Conservation (phyloP, 2,329 filamentous ascomycete genomes). For the Teratosphaeria gauchensis region DNA sequence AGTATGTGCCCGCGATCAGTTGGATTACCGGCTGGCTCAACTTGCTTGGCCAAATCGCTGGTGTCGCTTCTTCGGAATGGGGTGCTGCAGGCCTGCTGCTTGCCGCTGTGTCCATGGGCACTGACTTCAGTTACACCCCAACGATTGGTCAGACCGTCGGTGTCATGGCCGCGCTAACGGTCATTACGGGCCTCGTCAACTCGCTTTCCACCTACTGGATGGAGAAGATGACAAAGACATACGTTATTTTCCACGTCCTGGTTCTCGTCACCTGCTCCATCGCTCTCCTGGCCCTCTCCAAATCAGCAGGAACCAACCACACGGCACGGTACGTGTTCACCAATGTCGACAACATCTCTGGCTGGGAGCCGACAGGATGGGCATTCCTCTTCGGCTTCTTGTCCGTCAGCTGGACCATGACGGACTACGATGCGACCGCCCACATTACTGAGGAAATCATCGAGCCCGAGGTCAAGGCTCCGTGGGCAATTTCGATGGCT, state of each 20-base stretch:
- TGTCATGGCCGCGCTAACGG: slow-evolving; percentile 46
- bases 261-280: slow-evolving; percentile 44
- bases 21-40: slow-evolving; percentile 37
- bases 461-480: slow-evolving; percentile 42
- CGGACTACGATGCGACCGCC: slow-evolving; percentile 42
- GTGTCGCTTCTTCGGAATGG: slow-evolving; percentile 49
- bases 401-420: slow-evolving; percentile 53
- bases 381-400: slow-evolving; percentile 53
- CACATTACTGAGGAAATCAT: slow-evolving; percentile 45
- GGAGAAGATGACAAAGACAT: slow-evolving; percentile 48
- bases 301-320: slow-evolving; percentile 38
- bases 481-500: slow-evolving; percentile 48
- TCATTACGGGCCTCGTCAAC: slow-evolving; percentile 45
- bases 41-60: slow-evolving; percentile 42
- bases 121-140: slow-evolving; percentile 27
- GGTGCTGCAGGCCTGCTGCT: slow-evolving; percentile 48
- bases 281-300: slow-evolving; percentile 38
- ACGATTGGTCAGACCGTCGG: slow-evolving; percentile 40
- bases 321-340: slow-evolving; percentile 46
- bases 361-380: slow-evolving; percentile 47
- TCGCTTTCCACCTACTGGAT: slow-evolving; percentile 49
- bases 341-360: slow-evolving; percentile 40
- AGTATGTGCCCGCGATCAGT: slow-evolving; percentile 40
- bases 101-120: slow-evolving; percentile 43
- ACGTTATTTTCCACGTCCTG: slow-evolving; percentile 48